Percentiles rank a stretch among this genome's conserved stretches.
Evolutionary conservation across 495 filamentous ascomycete genomes (phyloP).

Genomic region (Neurospora intermedia): DNA sequence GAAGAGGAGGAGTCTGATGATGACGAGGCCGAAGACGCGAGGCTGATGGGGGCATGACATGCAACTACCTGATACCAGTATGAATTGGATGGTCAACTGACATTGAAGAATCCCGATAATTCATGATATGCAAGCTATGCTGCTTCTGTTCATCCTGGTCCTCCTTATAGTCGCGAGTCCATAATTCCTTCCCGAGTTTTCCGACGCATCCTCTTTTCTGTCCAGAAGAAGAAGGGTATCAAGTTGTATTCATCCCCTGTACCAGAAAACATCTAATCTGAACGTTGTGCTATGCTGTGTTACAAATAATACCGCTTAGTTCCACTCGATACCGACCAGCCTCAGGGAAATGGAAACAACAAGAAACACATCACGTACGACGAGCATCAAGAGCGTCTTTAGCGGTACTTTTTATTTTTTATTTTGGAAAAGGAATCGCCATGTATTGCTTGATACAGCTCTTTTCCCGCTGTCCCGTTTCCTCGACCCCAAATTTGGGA

Average conservation of each 20-base stretch:
- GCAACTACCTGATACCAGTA: background rate
- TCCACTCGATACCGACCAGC: background rate
- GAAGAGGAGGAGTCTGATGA: constrained; percentile 38
- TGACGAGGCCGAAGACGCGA: constrained; percentile 33
- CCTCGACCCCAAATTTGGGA: background rate
- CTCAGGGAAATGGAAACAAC: background rate
- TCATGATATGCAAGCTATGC: background rate
- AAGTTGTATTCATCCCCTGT: background rate
- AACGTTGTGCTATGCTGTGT: background rate
- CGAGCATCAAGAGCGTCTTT: background rate
- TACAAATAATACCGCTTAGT: background rate
- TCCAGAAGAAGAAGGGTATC: background rate
- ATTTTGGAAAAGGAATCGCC: background rate
- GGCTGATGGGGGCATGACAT: constrained; percentile 7
- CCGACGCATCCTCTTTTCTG: background rate
- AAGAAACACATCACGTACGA: background rate
- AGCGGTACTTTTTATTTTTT: too few relatives aligned
- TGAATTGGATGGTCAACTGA: background rate
- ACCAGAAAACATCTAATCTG: background rate
- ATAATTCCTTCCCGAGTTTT: background rate
- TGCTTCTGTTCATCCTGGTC: background rate
- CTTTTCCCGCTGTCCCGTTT: background rate
- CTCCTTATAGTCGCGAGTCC: background rate
- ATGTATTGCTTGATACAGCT: background rate
- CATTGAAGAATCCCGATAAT: background rate